phyloP scores from a whole-genome alignment of 2,329 filamentous ascomycete genomes.

The Onygenales sp. region DNA sequence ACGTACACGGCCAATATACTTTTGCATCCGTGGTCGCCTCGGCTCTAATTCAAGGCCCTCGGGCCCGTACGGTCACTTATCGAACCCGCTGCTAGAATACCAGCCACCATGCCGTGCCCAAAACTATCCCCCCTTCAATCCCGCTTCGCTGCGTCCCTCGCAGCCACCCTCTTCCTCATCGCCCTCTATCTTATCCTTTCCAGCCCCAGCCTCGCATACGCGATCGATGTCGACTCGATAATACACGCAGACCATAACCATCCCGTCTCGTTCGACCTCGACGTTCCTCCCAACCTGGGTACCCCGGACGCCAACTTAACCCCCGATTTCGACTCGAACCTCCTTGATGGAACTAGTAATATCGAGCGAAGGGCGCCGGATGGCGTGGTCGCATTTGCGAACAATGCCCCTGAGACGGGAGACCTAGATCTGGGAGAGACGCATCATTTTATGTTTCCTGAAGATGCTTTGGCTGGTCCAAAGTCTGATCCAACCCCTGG shows the following conservation, averaged over 20 bases:
- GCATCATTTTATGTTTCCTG: conserved; percentile 56
- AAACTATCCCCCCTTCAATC: conserved; percentile 61
- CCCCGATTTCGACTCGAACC: conserved; percentile 18
- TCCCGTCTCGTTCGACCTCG: conserved; percentile 31
- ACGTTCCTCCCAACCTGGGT: neutral
- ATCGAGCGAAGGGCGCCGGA: conserved; percentile 50
- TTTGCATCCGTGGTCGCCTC: neutral
- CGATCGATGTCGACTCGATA: conserved; percentile 44
- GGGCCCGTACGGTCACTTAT: neutral
- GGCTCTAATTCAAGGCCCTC: neutral
- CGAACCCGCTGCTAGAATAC: conserved; percentile 13
- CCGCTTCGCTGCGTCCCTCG: conserved; percentile 58
- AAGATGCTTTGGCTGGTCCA: conserved; percentile 42
- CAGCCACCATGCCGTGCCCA: conserved; percentile 27
- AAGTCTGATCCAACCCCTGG: conserved; percentile 23
- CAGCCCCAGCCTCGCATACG: conserved; percentile 51
- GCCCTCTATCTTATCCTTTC: conserved; percentile 53
- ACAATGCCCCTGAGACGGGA: conserved; percentile 54
- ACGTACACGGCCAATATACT: neutral
- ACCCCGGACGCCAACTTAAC: neutral
- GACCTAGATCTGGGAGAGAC: conserved; percentile 56
- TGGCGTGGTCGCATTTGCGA: conserved; percentile 43
- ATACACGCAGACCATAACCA: conserved; percentile 38
- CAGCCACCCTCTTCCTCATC: conserved; percentile 51
- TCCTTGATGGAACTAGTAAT: conserved; percentile 22